These are phyloP conservation scores for Aspergillus texensis DNA, from an alignment of 2,329 filamentous ascomycete species.

Conservation along the genomic window DNA sequence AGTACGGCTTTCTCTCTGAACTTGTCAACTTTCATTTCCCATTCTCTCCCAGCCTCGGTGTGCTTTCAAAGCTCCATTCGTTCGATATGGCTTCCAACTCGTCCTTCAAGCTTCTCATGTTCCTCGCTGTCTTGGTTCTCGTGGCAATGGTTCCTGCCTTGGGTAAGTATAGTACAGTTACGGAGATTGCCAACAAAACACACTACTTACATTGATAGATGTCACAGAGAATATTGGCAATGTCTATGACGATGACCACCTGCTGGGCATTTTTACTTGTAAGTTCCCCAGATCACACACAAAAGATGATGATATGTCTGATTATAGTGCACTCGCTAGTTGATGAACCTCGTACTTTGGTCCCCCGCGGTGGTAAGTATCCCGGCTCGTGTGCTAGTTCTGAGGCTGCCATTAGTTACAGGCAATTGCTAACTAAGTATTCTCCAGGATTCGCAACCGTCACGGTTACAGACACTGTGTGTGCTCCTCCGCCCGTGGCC, in stretches of 20 bases:
- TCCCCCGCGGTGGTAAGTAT: constrained; percentile 12
- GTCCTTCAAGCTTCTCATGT: constrained; percentile 20
- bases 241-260: constrained; percentile 2
- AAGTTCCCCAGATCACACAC: constrained; percentile 1
- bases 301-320: neutral
- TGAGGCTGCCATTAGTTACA: neutral
- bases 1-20: neutral
- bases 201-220: constrained; percentile 5
- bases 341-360: neutral
- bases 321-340: neutral
- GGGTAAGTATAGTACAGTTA: constrained; percentile 19
- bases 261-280: constrained; percentile 5
- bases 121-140: constrained; percentile 26
- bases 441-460: constrained; percentile 15
- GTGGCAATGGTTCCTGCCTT: constrained; percentile 16
- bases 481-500: constrained; percentile 6
- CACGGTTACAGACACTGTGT: constrained; percentile 29
- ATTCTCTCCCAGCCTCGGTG: neutral
- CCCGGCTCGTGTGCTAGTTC: no score
- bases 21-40: constrained; percentile 4
- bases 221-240: neutral
- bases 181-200: neutral
- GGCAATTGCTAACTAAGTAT: neutral
- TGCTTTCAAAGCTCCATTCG: neutral
- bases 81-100: constrained; percentile 16